phyloP scores from a whole-genome alignment of 2,329 filamentous ascomycete species.

The Chaetomium sp. region DNA sequence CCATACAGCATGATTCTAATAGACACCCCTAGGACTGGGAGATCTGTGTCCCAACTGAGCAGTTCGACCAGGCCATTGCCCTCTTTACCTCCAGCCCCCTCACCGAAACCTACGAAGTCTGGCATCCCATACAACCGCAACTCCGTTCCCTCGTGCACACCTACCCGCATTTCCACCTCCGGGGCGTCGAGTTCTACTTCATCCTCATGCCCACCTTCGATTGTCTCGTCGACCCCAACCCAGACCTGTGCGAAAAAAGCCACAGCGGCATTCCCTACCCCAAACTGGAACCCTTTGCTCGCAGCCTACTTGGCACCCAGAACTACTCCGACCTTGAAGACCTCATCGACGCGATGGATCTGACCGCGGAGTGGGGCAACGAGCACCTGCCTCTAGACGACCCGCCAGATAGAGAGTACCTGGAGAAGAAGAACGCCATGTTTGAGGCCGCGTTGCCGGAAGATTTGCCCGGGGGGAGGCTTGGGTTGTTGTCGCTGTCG shows the following conservation, averaged over 20 bases:
- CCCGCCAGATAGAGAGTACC: not conserved
- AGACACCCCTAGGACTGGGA: conserved; percentile 2
- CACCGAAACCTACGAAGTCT: not conserved
- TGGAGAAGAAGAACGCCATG: not conserved
- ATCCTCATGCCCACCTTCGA: conserved; percentile 3
- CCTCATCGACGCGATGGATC: conserved; percentile 7
- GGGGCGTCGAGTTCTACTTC: conserved; percentile 3
- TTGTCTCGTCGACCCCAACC: not conserved
- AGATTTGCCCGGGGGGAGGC: not conserved
- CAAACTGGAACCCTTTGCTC: conserved; percentile 2
- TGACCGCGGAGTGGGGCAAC: conserved; percentile 6
- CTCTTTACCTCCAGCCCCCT: not conserved
- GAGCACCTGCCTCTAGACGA: not conserved
- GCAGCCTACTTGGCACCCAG: conserved; percentile 5
- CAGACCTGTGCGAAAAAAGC: conserved; percentile 3
- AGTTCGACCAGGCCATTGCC: not conserved
- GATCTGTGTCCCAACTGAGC: conserved; percentile 1
- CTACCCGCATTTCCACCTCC: conserved; percentile 5
- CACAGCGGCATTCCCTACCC: conserved; percentile 7
- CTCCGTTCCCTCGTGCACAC: not conserved
- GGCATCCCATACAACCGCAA: not conserved
- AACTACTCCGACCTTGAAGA: conserved; percentile 5
- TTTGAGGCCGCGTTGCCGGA: not conserved
- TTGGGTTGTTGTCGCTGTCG: not conserved
- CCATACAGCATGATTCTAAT: too few species aligned